Conservation (phyloP, 352 stramenopile species). For the Globisporangium spinosum region DNA sequence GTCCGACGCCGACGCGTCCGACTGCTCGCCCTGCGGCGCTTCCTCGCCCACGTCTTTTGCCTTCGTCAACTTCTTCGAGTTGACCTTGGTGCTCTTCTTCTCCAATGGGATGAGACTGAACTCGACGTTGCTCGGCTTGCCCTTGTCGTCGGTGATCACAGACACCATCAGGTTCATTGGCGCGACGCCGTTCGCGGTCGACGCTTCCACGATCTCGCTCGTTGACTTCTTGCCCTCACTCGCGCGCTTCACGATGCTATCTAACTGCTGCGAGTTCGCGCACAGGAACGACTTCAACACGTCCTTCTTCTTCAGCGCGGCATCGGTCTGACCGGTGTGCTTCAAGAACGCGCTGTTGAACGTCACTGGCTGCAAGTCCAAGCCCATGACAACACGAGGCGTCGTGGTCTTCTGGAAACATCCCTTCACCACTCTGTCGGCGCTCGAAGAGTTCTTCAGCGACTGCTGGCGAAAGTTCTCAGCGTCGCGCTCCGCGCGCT, state of each 20-base stretch:
- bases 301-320: slow-evolving; percentile 57
- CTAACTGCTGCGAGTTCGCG: slow-evolving; percentile 37
- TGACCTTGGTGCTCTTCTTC: slow-evolving; percentile 5
- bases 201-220: slow-evolving; percentile 33
- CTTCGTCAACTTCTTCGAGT: slow-evolving; percentile 9
- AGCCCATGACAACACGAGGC: slow-evolving; percentile 49
- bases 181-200: slow-evolving; percentile 23
- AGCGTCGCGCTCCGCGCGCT: slow-evolving; percentile 49
- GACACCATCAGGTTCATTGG: slow-evolving; percentile 47
- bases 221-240: slow-evolving; percentile 42
- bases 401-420: slow-evolving; percentile 65
- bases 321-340: slow-evolving; percentile 40
- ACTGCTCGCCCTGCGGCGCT: slow-evolving; percentile 9
- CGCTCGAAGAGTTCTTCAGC: slow-evolving; percentile 20
- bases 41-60: neutral
- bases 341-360: slow-evolving; percentile 63
- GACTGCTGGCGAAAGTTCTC: slow-evolving; percentile 45
- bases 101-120: slow-evolving; percentile 49
- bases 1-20: slow-evolving; percentile 11
- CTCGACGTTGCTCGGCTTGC: slow-evolving; percentile 57
- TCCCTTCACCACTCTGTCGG: slow-evolving; percentile 31
- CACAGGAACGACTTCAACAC: slow-evolving; percentile 47
- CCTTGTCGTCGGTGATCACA: slow-evolving; percentile 38
- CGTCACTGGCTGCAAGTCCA: slow-evolving; percentile 51
- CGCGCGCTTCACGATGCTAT: slow-evolving; percentile 43